Evolutionary conservation across 371 early-diverging fungal species (phyloP), one percentile per base, ranked within the genome.

Genomic region (Capniomyces stellatus): DNA sequence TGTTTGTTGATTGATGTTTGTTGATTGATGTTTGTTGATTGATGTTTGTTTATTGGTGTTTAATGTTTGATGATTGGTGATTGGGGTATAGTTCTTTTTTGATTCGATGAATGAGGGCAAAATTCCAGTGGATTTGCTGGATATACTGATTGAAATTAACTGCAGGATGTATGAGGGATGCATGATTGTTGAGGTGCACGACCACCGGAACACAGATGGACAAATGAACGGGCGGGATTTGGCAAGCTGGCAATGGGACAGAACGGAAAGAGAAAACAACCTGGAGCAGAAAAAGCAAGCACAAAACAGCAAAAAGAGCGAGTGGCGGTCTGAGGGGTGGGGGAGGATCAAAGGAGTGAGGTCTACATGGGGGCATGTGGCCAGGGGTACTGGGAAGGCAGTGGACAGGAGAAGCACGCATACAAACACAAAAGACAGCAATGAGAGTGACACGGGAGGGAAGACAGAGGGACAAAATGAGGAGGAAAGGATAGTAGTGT

Each of bases 141-240:
- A 67, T 24, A 63, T 67, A 18, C 47, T 67, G 10, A 46, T 60
- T 0, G 58, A 60, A 44, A 58, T 62, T 46, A 54, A 58, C 29
- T 59, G 58, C 19, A 58, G 58, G 24, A 66, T 54, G 18, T 46
- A 46, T 8, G 66, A 67, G 18, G 67, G 67, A 0, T 57, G 63
- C 29, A 54, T 67, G 27, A 66, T 67, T 29, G 67, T 67, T 40
- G 64, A 67, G 44, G 58, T 67, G 3, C 67, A 55, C 43, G 67
- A 67, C 42, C 60, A 66, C 50, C 67, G 67, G 13, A 63, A 60
- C 12, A 64, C 18, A 29, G 22, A 42, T 4, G 40, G 42, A 50
- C 22, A 25, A 43, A 35, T 10, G 35, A 35, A 6, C 6, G 15
- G 35, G 15, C 35, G 35, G 15, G 35, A 35, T 6, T 6, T 10